phyloP scores from a whole-genome alignment of 2,329 filamentous ascomycete genomes.

The Exophiala aquamarina region DNA sequence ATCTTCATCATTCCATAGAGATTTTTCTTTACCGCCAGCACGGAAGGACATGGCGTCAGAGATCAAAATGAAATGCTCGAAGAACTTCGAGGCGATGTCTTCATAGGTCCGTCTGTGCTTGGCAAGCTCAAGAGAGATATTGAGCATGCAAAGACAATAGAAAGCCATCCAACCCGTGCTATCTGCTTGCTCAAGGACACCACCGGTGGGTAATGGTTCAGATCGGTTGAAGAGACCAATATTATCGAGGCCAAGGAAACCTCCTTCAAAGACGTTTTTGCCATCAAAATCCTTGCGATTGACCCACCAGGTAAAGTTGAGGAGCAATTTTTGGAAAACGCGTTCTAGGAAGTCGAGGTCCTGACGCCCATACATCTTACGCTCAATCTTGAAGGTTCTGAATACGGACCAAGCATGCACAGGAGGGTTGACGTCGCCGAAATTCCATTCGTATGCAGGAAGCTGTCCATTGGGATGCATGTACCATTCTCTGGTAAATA shows the following conservation, averaged over 20 bases:
- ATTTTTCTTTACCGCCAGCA: conserved; percentile 69
- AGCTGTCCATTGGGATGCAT: conserved; percentile 97
- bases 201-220: conserved; percentile 88
- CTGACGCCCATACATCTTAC: conserved; percentile 92
- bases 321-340: conserved; percentile 90
- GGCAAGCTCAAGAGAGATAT: conserved; percentile 90
- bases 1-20: conserved; percentile 93
- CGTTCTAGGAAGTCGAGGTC: conserved; percentile 94
- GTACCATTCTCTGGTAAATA: conserved; percentile 97
- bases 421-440: conserved; percentile 93
- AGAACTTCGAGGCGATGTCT: conserved; percentile 96
- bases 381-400: conserved; percentile 95
- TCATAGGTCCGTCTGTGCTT: conserved; percentile 95
- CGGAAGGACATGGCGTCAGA: conserved; percentile 95
- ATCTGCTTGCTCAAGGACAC: conserved; percentile 92
- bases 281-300: conserved; percentile 92
- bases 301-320: conserved; percentile 99
- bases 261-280: conserved; percentile 96
- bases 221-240: conserved; percentile 97
- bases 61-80: conserved; percentile 97
- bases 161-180: conserved; percentile 99
- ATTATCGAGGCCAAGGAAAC: conserved; percentile 93
- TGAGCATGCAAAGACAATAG: conserved; percentile 94
- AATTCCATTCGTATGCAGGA: conserved; percentile 95
- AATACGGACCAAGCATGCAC: conserved; percentile 97